Evolutionary conservation across 2,329 filamentous ascomycete species (phyloP).

Genomic region (Ciborinia camelliae): DNA sequence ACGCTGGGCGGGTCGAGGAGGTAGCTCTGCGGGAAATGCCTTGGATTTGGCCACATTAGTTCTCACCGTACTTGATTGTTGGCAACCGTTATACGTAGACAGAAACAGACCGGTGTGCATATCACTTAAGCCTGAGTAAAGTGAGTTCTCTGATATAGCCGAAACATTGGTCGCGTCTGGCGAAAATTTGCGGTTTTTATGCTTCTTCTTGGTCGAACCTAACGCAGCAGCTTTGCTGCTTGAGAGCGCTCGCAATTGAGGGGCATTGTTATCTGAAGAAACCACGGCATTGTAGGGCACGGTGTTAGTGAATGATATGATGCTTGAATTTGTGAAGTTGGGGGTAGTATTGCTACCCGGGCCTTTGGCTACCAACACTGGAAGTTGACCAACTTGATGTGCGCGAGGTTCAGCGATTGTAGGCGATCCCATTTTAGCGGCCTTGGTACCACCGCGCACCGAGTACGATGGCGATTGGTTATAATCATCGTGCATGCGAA

Average conservation of each 20-base stretch:
- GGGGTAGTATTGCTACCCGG: not conserved
- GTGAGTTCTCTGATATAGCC: not conserved
- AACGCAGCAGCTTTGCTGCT: not conserved
- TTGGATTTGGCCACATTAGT: not conserved
- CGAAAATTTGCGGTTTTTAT: not conserved
- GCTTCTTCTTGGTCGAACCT: not conserved
- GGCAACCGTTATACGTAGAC: not conserved
- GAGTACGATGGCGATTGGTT: not conserved
- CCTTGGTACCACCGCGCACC: not conserved
- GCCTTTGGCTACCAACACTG: not conserved
- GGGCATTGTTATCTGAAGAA: not conserved
- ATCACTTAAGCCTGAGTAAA: conserved; percentile 10
- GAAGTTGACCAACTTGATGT: not conserved
- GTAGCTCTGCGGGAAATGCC: not conserved
- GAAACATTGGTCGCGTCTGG: not conserved
- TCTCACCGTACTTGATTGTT: not conserved
- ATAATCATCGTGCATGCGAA: not conserved
- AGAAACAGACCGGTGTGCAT: not conserved
- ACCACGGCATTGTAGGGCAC: not conserved
- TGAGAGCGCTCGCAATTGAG: not conserved
- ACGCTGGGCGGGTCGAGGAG: not conserved
- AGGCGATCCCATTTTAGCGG: too few species aligned
- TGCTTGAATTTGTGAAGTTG: not conserved
- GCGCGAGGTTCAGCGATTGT: too few species aligned
- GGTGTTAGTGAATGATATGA: not conserved